Percentiles rank a stretch among this genome's conserved stretches.
Evolutionary conservation across 331 rosid genomes (phyloP).

Genomic region (Dryas integrifolia): DNA sequence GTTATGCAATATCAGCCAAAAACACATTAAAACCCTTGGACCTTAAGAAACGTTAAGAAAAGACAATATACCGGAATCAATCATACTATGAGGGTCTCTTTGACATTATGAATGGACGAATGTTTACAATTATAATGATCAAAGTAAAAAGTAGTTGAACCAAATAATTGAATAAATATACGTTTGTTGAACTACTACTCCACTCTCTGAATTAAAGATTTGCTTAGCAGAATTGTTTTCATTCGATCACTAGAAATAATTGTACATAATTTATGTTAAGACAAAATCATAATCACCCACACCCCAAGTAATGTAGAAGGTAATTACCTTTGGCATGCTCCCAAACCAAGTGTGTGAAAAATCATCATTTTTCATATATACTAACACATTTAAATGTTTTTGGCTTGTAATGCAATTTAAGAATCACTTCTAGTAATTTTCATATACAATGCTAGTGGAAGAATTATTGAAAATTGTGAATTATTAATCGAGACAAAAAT

Average conservation of each 20-base stretch:
- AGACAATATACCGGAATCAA: not conserved
- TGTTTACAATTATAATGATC: not conserved
- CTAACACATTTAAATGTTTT: not conserved
- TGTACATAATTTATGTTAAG: conserved; percentile 9
- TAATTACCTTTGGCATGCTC: not conserved
- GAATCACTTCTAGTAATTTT: not conserved
- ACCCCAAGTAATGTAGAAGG: not conserved
- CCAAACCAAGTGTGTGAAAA: not conserved
- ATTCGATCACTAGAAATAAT: conserved; percentile 14
- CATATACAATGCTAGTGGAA: not conserved
- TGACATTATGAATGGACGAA: conserved; percentile 7
- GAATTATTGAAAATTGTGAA: not conserved
- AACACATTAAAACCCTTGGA: not conserved
- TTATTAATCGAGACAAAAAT: too few relatives aligned
- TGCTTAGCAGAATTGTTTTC: conserved; percentile 17
- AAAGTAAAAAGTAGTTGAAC: conserved; percentile 7
- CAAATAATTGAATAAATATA: conserved; percentile 18
- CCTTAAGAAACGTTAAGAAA: not conserved
- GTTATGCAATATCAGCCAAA: not conserved
- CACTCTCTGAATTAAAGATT: not conserved
- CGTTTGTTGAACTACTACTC: conserved; percentile 3
- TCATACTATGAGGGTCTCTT: not conserved
- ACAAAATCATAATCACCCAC: conserved; percentile 34
- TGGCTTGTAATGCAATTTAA: not conserved
- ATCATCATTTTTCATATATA: not conserved